Evolutionary conservation across 2,329 filamentous ascomycete genomes (phyloP), one percentile per base, ranked within the genome.

Genomic region (Scedosporium aurantiacum): DNA sequence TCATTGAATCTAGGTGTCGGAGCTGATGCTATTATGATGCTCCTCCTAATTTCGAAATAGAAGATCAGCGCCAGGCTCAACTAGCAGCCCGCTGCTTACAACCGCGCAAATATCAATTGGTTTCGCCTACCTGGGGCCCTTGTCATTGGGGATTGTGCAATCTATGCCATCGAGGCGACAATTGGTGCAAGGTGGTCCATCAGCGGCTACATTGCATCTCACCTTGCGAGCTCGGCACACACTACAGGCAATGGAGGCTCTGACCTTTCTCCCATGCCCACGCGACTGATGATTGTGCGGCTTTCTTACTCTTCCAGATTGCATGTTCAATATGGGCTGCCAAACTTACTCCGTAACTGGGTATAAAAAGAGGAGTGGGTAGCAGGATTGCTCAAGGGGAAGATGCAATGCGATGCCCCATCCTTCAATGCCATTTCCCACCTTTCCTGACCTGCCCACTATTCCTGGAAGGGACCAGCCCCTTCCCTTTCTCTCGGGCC

Each of bases 161-260:
- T 55, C 21, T 16, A 60, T 52, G 16, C 58, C 58, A 32, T 60
- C 58, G n/a, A 60, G 58, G 47, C 58, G 58, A 55, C 58, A 60
- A 27, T 60, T 60, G 25, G 45, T 60, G 32, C 58, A 60, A 45
- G 58, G 58, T 6, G 58, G 58, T 3, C 58, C 58, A 41, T 60
- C 58, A 16, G 28, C 32, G 10, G 58, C 58, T 16, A 60, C 58
- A 55, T 47, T 60, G 23, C 58, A 60, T n/a, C 58, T 28, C 21
- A 60, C 58, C 28, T 60, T 60, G n/a, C 58, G 58, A 23, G 23
- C 27, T 18, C 58, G 58, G 32, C 58, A 60, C 2, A 50, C 37
- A 28, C 28, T 47, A 18, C 58, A 60, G 14, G 58, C 58, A n/a
- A 60, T 43, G 4, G 58, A 60, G 4, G 58, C 58, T 21, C 58